phyloP scores from a whole-genome alignment of 495 filamentous ascomycete species.

The Aspergillus bridgeri region DNA sequence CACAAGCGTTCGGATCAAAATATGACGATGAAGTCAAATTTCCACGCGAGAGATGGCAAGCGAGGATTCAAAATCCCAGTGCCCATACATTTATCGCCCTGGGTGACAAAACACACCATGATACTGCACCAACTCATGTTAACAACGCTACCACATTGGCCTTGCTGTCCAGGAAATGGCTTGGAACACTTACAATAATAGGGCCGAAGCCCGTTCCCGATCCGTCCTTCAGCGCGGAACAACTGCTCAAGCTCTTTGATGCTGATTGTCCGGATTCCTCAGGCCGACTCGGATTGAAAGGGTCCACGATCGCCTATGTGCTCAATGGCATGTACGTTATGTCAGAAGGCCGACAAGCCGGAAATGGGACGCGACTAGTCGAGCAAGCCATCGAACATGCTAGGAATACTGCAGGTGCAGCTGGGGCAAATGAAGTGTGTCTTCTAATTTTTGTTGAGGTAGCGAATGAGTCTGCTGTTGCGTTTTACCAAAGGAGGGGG shows the following conservation, averaged over 20 bases:
- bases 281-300: not conserved
- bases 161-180: not conserved
- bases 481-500: not conserved
- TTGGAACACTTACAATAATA: not conserved
- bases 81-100: not conserved
- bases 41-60: not conserved
- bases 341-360: not conserved
- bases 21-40: not conserved
- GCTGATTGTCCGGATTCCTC: not conserved
- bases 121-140: not conserved
- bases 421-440: not conserved
- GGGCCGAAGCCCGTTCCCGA: not conserved
- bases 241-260: not conserved
- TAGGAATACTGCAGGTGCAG: not conserved
- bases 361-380: not conserved
- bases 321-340: not conserved
- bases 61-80: not conserved
- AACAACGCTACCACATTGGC: not conserved
- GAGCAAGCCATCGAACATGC: not conserved
- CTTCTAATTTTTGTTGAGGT: not conserved
- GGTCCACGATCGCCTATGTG: not conserved
- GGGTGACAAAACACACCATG: not conserved
- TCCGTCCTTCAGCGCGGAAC: not conserved
- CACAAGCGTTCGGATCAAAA: not conserved
- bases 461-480: not conserved